phyloP scores from a whole-genome alignment of 2,329 filamentous ascomycete species.

The Aspergillus tubingensis region DNA sequence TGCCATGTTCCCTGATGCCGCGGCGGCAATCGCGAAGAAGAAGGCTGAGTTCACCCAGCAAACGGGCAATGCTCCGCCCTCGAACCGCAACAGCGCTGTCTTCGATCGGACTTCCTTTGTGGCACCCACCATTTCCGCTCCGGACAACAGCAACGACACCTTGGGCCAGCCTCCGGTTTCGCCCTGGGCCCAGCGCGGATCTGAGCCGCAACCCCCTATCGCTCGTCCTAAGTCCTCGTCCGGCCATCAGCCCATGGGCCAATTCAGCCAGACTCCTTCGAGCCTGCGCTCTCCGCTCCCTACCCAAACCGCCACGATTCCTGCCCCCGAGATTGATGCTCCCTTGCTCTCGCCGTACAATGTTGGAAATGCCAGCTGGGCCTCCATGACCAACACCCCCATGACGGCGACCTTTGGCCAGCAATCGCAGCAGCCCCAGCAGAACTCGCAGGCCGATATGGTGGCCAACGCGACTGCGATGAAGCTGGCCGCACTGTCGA shows the following conservation, averaged over 20 bases:
- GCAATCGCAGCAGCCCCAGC: constrained; percentile 43
- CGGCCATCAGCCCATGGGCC: constrained; percentile 80
- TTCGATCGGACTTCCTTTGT: constrained; percentile 73
- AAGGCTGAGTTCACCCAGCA: constrained; percentile 97
- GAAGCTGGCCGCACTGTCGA: constrained; percentile 95
- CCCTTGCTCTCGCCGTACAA: constrained; percentile 81
- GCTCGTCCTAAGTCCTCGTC: constrained; percentile 76
- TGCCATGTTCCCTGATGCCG: constrained; percentile 98
- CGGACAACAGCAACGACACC: constrained; percentile 62
- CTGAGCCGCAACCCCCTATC: constrained; percentile 55
- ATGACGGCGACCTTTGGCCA: constrained; percentile 83
- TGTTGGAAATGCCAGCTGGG: constrained; percentile 87
- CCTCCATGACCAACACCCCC: constrained; percentile 96
- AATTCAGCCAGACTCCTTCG: constrained; percentile 83
- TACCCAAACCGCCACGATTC: constrained; percentile 82
- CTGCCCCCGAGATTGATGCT: constrained; percentile 72
- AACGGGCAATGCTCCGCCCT: constrained; percentile 83
- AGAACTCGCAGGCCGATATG: constrained; percentile 83
- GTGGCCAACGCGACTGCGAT: constrained; percentile 97
- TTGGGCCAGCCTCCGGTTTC: constrained; percentile 69
- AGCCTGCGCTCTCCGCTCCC: constrained; percentile 79
- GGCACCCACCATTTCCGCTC: constrained; percentile 72
- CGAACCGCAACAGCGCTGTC: constrained; percentile 86
- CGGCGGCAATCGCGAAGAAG: constrained; percentile 96
- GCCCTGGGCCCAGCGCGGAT: constrained; percentile 69